Conservation (phyloP, 2,329 filamentous ascomycete genomes). For the Didymella lethalis region DNA sequence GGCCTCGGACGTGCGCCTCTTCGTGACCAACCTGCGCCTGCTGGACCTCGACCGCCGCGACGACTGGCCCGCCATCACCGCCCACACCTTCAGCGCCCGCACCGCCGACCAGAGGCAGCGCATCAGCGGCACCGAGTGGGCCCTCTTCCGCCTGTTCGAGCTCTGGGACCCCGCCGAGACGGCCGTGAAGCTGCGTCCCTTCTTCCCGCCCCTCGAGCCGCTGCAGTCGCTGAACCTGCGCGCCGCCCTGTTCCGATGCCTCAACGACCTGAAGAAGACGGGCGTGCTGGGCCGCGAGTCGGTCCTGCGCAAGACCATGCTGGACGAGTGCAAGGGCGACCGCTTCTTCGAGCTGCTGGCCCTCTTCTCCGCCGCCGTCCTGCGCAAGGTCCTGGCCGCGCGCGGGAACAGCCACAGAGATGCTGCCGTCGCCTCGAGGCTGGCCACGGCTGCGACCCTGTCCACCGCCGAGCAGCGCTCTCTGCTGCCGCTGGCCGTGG, state of each 20-base stretch:
- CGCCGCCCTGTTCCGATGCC: slow-evolving; percentile 78
- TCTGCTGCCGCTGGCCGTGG: slow-evolving; percentile 72
- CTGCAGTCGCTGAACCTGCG: slow-evolving; percentile 91
- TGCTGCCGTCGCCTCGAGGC: slow-evolving; percentile 58
- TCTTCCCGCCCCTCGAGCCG: slow-evolving; percentile 89
- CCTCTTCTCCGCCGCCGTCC: slow-evolving; percentile 81
- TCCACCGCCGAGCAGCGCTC: slow-evolving; percentile 45
- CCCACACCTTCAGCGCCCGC: slow-evolving; percentile 72
- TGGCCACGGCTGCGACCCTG: slow-evolving; percentile 55
- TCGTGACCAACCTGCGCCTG: slow-evolving; percentile 83
- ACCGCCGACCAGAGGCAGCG: slow-evolving; percentile 83
- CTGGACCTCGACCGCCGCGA: slow-evolving; percentile 77
- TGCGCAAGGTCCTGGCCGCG: slow-evolving; percentile 71
- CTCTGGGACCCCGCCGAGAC: slow-evolving; percentile 83
- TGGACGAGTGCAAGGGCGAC: slow-evolving; percentile 95
- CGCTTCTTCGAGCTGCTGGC: slow-evolving; percentile 86
- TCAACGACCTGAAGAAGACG: slow-evolving; percentile 88
- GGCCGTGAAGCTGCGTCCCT: slow-evolving; percentile 80
- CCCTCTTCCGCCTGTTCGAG: slow-evolving; percentile 83
- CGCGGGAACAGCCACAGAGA: slow-evolving; percentile 53
- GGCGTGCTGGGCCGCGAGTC: slow-evolving; percentile 81
- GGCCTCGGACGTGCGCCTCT: slow-evolving; percentile 58
- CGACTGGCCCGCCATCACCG: slow-evolving; percentile 82
- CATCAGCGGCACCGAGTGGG: slow-evolving; percentile 86
- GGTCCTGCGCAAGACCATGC: slow-evolving; percentile 88